phyloP scores from a whole-genome alignment of 768 basidiomycete species.

The Ephemerocybe angulata region DNA sequence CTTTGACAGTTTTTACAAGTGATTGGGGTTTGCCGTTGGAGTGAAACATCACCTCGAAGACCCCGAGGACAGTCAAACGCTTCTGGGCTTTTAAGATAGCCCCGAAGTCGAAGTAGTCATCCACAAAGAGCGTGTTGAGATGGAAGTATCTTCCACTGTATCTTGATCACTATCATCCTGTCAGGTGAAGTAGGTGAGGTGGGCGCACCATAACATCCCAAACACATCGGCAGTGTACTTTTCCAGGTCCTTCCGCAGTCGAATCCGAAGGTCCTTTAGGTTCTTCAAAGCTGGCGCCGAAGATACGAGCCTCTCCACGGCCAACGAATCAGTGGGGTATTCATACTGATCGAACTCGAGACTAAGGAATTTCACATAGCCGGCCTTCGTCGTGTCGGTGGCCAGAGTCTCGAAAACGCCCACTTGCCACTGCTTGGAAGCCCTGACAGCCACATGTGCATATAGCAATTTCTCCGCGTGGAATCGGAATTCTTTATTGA shows the following conservation, averaged over 20 bases:
- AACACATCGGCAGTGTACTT: not conserved
- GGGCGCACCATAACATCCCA: not conserved
- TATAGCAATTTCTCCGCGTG: not conserved
- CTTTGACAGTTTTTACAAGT: too few species aligned
- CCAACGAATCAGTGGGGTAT: not conserved
- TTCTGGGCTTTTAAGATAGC: not conserved
- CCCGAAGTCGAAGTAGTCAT: not conserved
- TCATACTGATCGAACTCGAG: not conserved
- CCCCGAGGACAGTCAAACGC: not conserved
- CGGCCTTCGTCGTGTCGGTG: not conserved
- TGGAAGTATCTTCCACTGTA: not conserved
- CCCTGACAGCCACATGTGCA: not conserved
- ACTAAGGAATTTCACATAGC: not conserved
- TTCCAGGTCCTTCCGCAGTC: not conserved
- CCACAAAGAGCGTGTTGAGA: not conserved
- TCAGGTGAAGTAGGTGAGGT: not conserved
- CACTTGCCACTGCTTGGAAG: not conserved
- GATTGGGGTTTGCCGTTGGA: too few species aligned
- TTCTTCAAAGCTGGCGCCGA: not conserved
- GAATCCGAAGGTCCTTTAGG: not conserved
- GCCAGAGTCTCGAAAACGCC: not conserved
- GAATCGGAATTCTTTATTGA: not conserved
- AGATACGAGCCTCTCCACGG: too few species aligned
- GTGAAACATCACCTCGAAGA: too few species aligned
- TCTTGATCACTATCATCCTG: not conserved